Conservation (phyloP, 129 eudicot genomes). For the Ambrosia artemisiifolia region DNA sequence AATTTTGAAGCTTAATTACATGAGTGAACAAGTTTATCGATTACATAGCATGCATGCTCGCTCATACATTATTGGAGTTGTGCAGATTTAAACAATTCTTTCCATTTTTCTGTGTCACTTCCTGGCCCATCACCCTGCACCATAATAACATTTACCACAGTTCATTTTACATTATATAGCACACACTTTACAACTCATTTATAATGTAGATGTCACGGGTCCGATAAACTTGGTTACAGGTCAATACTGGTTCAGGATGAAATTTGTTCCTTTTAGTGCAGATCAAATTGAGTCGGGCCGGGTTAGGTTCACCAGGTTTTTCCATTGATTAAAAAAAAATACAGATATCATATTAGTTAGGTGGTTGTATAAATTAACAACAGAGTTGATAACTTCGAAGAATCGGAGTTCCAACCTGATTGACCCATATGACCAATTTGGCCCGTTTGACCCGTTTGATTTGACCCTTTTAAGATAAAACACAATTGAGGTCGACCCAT, state of each 20-base stretch:
- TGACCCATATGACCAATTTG: neutral
- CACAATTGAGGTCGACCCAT: neutral
- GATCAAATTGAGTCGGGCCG: neutral
- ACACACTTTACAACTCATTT: conserved; percentile 3
- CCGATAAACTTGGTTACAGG: neutral
- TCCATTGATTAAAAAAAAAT: neutral
- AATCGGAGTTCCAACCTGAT: neutral
- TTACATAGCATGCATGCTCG: neutral
- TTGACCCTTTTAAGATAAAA: neutral
- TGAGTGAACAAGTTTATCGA: neutral
- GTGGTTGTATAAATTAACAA: neutral
- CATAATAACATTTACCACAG: conserved; percentile 13
- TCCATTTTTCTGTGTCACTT: conserved; percentile 57
- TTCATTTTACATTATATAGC: neutral
- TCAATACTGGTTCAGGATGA: neutral
- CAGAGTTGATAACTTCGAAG: neutral
- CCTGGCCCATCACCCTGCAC: conserved; percentile 91
- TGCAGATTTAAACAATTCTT: conserved; percentile 60
- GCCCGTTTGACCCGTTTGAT: neutral
- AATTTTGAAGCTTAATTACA: conserved; percentile 7
- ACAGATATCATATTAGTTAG: neutral
- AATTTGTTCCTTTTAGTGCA: neutral
- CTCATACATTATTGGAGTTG: conserved; percentile 21
- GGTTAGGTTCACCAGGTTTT: neutral
- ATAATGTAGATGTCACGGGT: neutral